Evolutionary conservation across 2,329 filamentous ascomycete species (phyloP).

Genomic region (Epicoccum sorghinum): DNA sequence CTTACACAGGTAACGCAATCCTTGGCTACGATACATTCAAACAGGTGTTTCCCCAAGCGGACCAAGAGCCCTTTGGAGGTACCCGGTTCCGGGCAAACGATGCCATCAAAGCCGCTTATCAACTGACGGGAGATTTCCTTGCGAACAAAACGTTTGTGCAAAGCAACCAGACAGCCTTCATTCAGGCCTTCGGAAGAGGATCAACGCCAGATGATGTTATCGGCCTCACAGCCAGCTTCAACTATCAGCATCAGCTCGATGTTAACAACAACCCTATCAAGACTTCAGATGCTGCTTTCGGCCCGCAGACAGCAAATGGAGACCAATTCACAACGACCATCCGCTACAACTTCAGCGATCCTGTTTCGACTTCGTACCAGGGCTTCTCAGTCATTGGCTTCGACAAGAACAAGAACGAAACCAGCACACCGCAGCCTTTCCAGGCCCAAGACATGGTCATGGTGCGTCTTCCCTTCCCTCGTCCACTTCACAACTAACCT

Average conservation of each 20-base stretch:
- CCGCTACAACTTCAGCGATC: conserved; percentile 47
- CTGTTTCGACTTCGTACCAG: conserved; percentile 35
- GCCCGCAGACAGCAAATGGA: conserved; percentile 38
- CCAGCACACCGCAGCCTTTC: conserved; percentile 44
- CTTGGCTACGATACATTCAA: conserved; percentile 56
- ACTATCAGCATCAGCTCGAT: conserved; percentile 43
- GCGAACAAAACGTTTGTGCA: conserved; percentile 38
- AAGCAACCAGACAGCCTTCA: conserved; percentile 36
- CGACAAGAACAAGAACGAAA: conserved; percentile 37
- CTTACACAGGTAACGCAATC: conserved; percentile 50
- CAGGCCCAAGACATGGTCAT: conserved; percentile 49
- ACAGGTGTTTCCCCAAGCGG: conserved; percentile 58
- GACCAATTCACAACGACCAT: conserved; percentile 46
- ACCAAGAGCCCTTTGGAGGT: conserved; percentile 51
- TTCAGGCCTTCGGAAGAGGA: conserved; percentile 31
- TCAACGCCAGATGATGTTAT: conserved; percentile 31
- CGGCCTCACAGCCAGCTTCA: conserved; percentile 35
- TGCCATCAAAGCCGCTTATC: conserved; percentile 44
- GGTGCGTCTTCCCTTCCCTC: conserved; percentile 19
- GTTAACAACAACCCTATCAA: conserved; percentile 35
- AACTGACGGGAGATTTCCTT: conserved; percentile 39
- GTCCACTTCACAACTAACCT: not conserved
- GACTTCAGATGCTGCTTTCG: conserved; percentile 47
- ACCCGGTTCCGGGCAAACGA: conserved; percentile 56
- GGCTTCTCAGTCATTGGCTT: conserved; percentile 42